Conservation (phyloP, 2,329 filamentous ascomycete genomes). For the Fusarium hostae region DNA sequence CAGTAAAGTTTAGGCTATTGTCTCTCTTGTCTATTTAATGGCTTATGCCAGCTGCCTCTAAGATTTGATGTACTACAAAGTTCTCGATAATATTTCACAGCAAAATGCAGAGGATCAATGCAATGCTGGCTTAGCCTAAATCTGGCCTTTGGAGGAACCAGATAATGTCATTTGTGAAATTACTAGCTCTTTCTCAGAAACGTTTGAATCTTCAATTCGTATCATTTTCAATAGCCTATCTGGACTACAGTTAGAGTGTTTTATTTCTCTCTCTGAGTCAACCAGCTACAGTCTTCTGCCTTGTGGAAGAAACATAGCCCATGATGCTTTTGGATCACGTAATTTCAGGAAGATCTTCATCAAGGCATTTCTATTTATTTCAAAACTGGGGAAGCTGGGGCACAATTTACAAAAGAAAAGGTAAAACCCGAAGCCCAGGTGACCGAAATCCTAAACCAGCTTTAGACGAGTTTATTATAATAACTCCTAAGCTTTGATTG, state of each 20-base stretch:
- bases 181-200: neutral
- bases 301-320: neutral
- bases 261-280: neutral
- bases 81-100: neutral
- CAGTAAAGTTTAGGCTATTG: neutral
- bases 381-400: neutral
- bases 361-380: neutral
- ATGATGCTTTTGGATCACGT: neutral
- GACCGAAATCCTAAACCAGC: neutral
- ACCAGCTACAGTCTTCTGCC: neutral
- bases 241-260: neutral
- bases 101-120: neutral
- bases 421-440: neutral
- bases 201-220: neutral
- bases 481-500: neutral
- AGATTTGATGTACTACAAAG: neutral
- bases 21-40: neutral
- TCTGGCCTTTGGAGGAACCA: neutral
- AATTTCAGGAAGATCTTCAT: neutral
- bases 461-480: fast-evolving
- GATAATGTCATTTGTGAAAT: no score
- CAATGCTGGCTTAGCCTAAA: neutral
- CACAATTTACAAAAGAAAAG: no score
- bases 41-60: neutral
- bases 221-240: neutral